phyloP scores from a whole-genome alignment of 2,329 filamentous ascomycete genomes.

The Ceratocystiopsis sp. region DNA sequence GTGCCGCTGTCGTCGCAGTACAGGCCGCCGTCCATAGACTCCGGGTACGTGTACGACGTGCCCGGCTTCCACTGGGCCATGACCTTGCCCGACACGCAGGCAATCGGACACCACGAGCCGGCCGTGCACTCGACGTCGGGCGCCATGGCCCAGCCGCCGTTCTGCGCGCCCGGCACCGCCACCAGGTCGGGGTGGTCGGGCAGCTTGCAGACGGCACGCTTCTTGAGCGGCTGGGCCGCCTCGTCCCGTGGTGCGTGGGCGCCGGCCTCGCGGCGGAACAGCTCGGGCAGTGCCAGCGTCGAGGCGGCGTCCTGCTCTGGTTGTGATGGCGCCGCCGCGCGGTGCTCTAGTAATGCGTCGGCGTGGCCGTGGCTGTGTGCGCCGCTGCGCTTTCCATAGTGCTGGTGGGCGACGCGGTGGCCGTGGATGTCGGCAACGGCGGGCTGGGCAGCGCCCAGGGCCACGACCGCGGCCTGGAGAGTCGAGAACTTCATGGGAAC shows the following conservation, averaged over 20 bases:
- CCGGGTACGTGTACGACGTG: conserved; percentile 50
- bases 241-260: not conserved
- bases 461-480: conserved; percentile 29
- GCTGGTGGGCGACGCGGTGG: conserved; percentile 19
- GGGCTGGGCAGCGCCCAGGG: conserved; percentile 27
- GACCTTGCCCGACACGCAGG: conserved; percentile 58
- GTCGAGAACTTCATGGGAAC: conserved; percentile 34
- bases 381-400: conserved; percentile 16
- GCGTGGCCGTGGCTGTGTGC: conserved; percentile 16
- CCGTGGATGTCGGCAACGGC: conserved; percentile 20
- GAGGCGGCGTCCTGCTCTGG: conserved; percentile 1
- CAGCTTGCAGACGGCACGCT: conserved; percentile 45
- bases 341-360: conserved; percentile 2
- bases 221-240: conserved; percentile 12
- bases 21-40: conserved; percentile 62
- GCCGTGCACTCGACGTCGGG: conserved; percentile 53
- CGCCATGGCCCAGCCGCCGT: conserved; percentile 67
- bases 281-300: not conserved
- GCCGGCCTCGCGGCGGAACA: conserved; percentile 2
- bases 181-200: conserved; percentile 51
- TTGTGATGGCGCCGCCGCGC: not conserved
- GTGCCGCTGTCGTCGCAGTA: conserved; percentile 52
- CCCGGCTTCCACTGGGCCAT: conserved; percentile 64
- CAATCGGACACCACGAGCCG: conserved; percentile 58
- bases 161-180: conserved; percentile 45